phyloP scores from a whole-genome alignment of 768 basidiomycete species.

The Collybiopsis luxurians region DNA sequence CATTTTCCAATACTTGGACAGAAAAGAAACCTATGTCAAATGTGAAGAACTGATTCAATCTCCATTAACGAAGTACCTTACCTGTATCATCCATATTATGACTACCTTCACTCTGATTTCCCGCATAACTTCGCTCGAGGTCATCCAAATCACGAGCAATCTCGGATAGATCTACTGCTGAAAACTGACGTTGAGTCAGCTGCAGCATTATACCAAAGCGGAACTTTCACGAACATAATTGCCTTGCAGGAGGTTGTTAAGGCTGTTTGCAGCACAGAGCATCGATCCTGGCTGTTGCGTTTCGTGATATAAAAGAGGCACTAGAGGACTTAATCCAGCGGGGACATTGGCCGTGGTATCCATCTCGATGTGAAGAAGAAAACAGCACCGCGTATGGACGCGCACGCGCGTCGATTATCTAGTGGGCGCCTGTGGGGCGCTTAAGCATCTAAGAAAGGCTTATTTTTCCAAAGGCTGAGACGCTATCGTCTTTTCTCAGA shows the following conservation, averaged over 20 bases:
- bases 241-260: conserved; percentile 70
- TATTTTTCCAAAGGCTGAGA: no score
- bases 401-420: no score
- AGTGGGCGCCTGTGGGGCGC: no score
- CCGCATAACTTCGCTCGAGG: conserved; percentile 60
- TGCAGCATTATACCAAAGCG: neutral
- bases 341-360: conserved; percentile 20
- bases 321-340: conserved; percentile 56
- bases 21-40: conserved; percentile 77
- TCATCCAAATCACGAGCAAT: conserved; percentile 69
- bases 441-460: no score
- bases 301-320: conserved; percentile 71
- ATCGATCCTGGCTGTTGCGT: conserved; percentile 74
- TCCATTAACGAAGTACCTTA: conserved; percentile 18
- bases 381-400: neutral
- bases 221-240: conserved; percentile 35
- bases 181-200: conserved; percentile 49
- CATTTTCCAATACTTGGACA: conserved; percentile 83
- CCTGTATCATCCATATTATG: conserved; percentile 94
- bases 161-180: conserved; percentile 73
- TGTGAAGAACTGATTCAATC: neutral
- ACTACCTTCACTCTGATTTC: conserved; percentile 42
- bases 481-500: no score
- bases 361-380: neutral
- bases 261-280: conserved; percentile 85